Conservation (phyloP, 2,329 filamentous ascomycete genomes). For the Phaeosphaeria sp. region DNA sequence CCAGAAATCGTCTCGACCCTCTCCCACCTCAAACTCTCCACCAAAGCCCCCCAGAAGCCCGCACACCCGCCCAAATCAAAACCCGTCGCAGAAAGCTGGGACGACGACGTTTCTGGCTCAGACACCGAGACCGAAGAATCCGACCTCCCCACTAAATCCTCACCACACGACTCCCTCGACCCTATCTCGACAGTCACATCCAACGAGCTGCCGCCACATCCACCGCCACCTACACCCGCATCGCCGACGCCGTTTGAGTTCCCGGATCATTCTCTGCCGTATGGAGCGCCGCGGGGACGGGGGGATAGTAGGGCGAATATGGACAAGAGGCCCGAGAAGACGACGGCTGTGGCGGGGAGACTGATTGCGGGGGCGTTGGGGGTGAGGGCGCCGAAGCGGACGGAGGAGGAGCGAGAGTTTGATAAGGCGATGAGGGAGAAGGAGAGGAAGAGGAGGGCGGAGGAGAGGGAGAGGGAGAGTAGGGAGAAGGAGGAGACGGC, state of each 20-base stretch:
- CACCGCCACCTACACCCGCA: constrained; percentile 46
- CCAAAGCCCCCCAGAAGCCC: constrained; percentile 39
- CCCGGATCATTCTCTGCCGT: constrained; percentile 29
- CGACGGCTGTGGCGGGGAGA: constrained; percentile 85
- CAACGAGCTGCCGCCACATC: constrained; percentile 25
- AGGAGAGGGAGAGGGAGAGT: constrained; percentile 71
- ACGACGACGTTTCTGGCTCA: constrained; percentile 67
- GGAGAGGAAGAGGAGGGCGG: constrained; percentile 78
- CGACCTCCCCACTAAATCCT: constrained; percentile 20
- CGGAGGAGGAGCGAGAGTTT: constrained; percentile 87
- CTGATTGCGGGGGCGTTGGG: constrained; percentile 91
- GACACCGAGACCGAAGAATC: constrained; percentile 41
- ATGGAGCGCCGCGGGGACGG: constrained; percentile 24
- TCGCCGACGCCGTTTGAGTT: constrained; percentile 44
- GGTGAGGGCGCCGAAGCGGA: constrained; percentile 78
- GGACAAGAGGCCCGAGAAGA: constrained; percentile 78
- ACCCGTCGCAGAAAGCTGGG: constrained; percentile 74
- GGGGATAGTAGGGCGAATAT: constrained; percentile 29
- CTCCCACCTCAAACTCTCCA: constrained; percentile 44
- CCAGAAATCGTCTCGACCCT: constrained; percentile 48
- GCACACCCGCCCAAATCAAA: constrained; percentile 43
- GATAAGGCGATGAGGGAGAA: constrained; percentile 83
- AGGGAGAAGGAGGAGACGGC: constrained; percentile 70
- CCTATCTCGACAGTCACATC: constrained; percentile 23
- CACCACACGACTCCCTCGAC: constrained; percentile 18